Conservation (phyloP, 768 basidiomycete genomes). For the Tulasnella sp. region DNA sequence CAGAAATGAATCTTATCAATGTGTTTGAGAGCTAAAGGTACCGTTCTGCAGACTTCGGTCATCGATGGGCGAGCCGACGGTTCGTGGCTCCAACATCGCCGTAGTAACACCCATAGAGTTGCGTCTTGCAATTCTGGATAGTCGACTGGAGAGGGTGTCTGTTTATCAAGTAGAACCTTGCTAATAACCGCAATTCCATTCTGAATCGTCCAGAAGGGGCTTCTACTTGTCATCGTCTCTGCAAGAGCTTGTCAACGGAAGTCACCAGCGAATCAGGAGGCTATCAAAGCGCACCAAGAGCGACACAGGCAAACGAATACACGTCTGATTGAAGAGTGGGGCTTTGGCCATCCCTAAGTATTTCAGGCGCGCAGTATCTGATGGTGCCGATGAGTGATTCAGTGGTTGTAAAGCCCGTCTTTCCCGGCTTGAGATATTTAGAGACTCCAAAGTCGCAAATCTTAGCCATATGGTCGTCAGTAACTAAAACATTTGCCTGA, state of each 20-base stretch:
- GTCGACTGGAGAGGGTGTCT: background rate
- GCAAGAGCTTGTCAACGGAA: background rate
- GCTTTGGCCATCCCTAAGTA: background rate
- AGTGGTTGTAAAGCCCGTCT: background rate
- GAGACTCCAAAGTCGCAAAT: background rate
- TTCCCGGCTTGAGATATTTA: background rate
- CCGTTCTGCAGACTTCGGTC: background rate
- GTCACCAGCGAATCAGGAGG: background rate
- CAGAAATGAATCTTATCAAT: background rate
- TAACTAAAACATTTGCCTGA: background rate
- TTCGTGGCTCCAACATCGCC: background rate
- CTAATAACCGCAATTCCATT: background rate
- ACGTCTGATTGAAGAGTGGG: background rate
- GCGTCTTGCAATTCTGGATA: background rate
- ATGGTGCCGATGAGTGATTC: background rate
- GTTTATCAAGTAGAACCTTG: background rate
- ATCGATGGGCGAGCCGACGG: background rate
- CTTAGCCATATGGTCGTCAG: background rate
- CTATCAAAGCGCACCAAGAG: background rate
- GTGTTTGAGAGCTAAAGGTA: background rate
- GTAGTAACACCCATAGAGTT: background rate
- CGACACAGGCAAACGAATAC: background rate
- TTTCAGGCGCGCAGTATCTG: background rate
- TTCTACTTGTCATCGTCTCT: background rate
- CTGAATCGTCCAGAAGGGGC: background rate